Conservation (phyloP, 129 eudicot species). For the Lactuca sativa region DNA sequence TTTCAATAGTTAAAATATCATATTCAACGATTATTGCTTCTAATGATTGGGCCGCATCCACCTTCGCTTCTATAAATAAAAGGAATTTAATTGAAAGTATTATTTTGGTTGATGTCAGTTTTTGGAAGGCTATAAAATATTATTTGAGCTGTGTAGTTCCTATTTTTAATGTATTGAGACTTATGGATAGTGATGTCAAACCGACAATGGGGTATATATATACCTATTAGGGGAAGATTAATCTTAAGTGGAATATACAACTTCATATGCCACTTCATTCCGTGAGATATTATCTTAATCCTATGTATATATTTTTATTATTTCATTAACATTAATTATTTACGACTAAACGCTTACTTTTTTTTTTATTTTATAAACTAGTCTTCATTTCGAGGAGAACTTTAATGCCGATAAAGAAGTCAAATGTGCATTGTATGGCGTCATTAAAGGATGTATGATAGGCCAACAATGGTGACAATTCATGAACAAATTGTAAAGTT, state of each 20-base stretch:
- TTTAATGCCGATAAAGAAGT: background rate
- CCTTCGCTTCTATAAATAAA: background rate
- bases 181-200: no score
- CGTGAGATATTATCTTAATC: background rate
- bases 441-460: background rate
- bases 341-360: background rate
- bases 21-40: no score
- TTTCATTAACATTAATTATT: no score
- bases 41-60: no score
- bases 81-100: background rate
- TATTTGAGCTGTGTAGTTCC: no score
- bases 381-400: background rate
- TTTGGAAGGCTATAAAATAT: background rate
- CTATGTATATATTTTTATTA: background rate
- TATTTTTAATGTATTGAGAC: no score
- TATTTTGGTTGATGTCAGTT: background rate
- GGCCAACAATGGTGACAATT: background rate
- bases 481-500: background rate
- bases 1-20: no score
- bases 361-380: no score
- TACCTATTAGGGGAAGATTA: background rate
- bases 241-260: background rate
- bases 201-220: background rate
- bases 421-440: no score
- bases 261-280: background rate